Evolutionary conservation across 2,329 filamentous ascomycete species (phyloP).

Genomic region (Sarocladium kiliense): DNA sequence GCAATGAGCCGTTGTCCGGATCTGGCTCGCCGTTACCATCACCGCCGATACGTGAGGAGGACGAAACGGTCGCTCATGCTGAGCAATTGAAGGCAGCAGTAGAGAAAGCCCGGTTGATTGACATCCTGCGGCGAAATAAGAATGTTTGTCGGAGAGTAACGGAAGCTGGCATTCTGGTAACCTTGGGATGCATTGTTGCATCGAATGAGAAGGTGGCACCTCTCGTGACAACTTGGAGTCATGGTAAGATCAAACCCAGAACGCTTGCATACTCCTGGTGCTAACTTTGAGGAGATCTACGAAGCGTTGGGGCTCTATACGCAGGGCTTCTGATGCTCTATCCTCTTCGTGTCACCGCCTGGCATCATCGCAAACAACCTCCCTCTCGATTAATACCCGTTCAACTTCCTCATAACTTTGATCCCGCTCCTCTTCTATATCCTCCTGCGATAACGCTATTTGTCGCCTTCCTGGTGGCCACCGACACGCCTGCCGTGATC

Average conservation of each 20-base stretch:
- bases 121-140: conserved; percentile 37
- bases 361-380: conserved; percentile 34
- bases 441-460: conserved; percentile 71
- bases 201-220: conserved; percentile 41
- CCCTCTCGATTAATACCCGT: conserved; percentile 37
- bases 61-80: conserved; percentile 18
- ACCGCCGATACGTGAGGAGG: conserved; percentile 39
- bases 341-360: conserved; percentile 51
- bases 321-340: conserved; percentile 45
- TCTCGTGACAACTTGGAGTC: conserved; percentile 40
- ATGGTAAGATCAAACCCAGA: conserved; percentile 33
- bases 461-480: conserved; percentile 68
- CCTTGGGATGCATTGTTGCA: conserved; percentile 43
- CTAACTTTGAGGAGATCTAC: conserved; percentile 32
- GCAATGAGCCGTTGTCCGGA: conserved; percentile 49
- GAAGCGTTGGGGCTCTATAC: conserved; percentile 30
- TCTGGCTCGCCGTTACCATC: conserved; percentile 51
- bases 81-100: not conserved
- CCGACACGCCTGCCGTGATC: conserved; percentile 54
- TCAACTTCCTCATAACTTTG: conserved; percentile 69
- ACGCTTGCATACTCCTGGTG: not conserved
- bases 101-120: conserved; percentile 13
- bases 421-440: conserved; percentile 87
- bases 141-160: conserved; percentile 47
- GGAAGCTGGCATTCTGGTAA: conserved; percentile 47